Base-by-base conservation (phyloP, 805 yeast species). In the Blastobotrys mokoenaii region DNA sequence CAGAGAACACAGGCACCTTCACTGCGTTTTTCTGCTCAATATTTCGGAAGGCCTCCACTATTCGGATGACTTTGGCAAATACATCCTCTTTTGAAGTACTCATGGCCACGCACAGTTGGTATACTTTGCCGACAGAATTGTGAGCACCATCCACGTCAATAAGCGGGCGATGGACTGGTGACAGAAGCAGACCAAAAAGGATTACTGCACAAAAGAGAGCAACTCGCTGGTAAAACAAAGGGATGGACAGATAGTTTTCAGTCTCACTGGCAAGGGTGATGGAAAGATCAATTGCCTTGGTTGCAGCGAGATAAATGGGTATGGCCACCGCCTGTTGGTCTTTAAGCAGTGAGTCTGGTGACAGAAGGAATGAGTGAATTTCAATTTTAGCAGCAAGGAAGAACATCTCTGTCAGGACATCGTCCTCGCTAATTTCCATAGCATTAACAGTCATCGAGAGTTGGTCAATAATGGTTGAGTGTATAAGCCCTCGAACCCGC, bases 141-240 rank as follows among this genome's bases (percentile, higher is more conserved):
- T 50, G 40, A 32, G 46, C 35, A 4, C 33, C 40, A 16, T 36
- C 40, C 6, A 10, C 20, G 25, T 49, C 47, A 18, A 49, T 41
- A 5, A 46, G 38, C 12, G 15, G 4, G 7, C 27, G 14, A 7
- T 27, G 37, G 14, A 40, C 38, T n/a, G 33, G 32, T 3, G 52
- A 46, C 29, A 37, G 16, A 33, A 37, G 38, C 7, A 49, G 16
- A 3, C 52, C 52, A 44, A 49, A 49, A 7, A 49, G 35, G 52
- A 44, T 15, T 15, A 32, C 32, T 1, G 52, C 32, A 2, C 48
- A 18, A 14, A 36, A 14, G 25, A 44, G 10, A n/a, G 25, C 6
- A 3, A 37, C 2, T 17, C 36, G 12, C 15, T 11, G 15, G 31
- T 22, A 43, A 15, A 27, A 6, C 11, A 27, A n/a, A 6, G 38